Evolutionary conservation across 352 stramenopile species (phyloP).

Genomic region (Pythium dissimile): DNA sequence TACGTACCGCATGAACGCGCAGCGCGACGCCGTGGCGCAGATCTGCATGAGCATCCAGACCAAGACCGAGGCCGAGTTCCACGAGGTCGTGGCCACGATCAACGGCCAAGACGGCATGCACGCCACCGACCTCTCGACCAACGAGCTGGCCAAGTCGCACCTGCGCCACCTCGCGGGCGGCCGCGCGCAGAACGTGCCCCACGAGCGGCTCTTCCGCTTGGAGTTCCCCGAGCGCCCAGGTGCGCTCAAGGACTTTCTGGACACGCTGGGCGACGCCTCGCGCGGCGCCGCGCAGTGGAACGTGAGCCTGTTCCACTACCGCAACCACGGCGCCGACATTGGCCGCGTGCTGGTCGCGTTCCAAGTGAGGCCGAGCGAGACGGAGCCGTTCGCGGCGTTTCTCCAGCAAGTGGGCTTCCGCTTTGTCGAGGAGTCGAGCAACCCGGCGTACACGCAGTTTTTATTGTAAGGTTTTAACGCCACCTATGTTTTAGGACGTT

Average conservation of each 20-base stretch:
- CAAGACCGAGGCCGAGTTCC: constrained; percentile 57
- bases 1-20: constrained; percentile 91
- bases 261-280: constrained; percentile 59
- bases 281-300: constrained; percentile 84
- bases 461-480: constrained; percentile 50
- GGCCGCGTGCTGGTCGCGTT: constrained; percentile 96
- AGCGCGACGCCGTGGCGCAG: constrained; percentile 75
- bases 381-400: constrained; percentile 58
- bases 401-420: constrained; percentile 69
- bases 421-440: constrained; percentile 83
- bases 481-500: constrained; percentile 19
- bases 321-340: constrained; percentile 98
- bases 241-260: constrained; percentile 92
- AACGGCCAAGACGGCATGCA: constrained; percentile 78
- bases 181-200: constrained; percentile 65
- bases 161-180: constrained; percentile 95
- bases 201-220: constrained; percentile 96
- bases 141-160: constrained; percentile 96
- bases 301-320: constrained; percentile 98
- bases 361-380: constrained; percentile 80
- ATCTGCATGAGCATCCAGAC: constrained; percentile 97
- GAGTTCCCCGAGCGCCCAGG: constrained; percentile 94
- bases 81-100: constrained; percentile 63
- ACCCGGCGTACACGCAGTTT: constrained; percentile 78
- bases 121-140: constrained; percentile 92